Conservation (phyloP, 192 early-diverging fungal species). For the Coemansia asiatica region DNA sequence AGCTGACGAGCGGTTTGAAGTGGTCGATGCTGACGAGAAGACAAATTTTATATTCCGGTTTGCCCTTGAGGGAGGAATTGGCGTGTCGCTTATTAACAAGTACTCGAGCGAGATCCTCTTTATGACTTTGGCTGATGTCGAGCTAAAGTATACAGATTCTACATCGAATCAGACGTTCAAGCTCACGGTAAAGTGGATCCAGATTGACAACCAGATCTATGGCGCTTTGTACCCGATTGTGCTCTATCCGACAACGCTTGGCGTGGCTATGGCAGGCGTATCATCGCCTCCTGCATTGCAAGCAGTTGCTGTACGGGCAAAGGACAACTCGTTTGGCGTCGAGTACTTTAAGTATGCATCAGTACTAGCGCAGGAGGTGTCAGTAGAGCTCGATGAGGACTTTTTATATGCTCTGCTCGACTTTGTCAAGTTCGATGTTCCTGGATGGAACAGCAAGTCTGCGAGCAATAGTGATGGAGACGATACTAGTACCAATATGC, state of each 20-base stretch:
- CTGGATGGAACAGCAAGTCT: slow-evolving; percentile 11
- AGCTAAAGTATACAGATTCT: slow-evolving; percentile 78
- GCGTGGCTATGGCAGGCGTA: slow-evolving; percentile 59
- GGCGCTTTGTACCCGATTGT: slow-evolving; percentile 86
- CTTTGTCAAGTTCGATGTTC: slow-evolving; percentile 80
- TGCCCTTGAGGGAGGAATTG: slow-evolving; percentile 78
- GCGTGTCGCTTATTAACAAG: slow-evolving; percentile 84
- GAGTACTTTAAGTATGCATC: slow-evolving; percentile 95
- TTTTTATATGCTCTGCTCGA: slow-evolving; percentile 84
- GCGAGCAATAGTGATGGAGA: slow-evolving; percentile 5
- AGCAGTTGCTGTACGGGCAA: slow-evolving; percentile 78
- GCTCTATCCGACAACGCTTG: slow-evolving; percentile 87
- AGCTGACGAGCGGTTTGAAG: slow-evolving; percentile 37
- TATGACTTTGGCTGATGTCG: slow-evolving; percentile 72
- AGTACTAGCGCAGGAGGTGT: slow-evolving; percentile 88
- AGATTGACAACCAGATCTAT: slow-evolving; percentile 95
- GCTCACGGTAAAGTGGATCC: slow-evolving; percentile 85
- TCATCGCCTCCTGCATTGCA: slow-evolving; percentile 62
- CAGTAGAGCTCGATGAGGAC: slow-evolving; percentile 91
- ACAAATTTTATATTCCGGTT: slow-evolving; percentile 64
- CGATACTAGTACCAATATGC: slow-evolving; percentile 29
- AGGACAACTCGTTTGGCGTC: slow-evolving; percentile 93
- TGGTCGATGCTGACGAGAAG: slow-evolving; percentile 33
- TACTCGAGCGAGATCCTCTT: slow-evolving; percentile 85
- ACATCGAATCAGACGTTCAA: slow-evolving; percentile 76